Evolutionary conservation across 129 eudicot genomes (phyloP).

Genomic region (Erigeron canadensis): DNA sequence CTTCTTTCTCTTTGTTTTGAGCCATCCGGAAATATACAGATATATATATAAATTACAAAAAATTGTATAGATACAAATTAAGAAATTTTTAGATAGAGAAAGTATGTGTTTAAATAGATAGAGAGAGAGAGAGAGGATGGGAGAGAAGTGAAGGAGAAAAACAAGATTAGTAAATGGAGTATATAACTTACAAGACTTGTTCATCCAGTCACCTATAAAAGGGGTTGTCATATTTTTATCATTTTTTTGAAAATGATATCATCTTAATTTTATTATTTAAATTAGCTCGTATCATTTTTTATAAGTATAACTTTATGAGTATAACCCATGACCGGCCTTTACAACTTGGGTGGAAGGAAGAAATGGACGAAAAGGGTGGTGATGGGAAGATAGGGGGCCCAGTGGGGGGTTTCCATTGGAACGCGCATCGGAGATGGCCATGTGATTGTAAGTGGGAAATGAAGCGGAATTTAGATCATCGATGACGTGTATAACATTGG

Average conservation of each 20-base stretch:
- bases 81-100: constrained; percentile 35
- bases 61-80: background rate
- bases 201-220: no score
- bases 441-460: constrained; percentile 24
- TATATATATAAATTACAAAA: background rate
- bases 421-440: constrained; percentile 34
- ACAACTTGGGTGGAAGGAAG: no score
- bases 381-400: constrained; percentile 36
- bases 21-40: constrained; percentile 43
- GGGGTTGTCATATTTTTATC: no score
- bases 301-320: no score
- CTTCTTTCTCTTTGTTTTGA: constrained; percentile 78
- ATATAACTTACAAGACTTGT: no score
- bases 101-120: background rate
- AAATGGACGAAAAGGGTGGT: constrained; percentile 44
- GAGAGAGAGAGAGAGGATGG: constrained; percentile 2
- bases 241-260: no score
- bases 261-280: no score
- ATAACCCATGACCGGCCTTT: no score
- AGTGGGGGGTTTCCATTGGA: constrained; percentile 19
- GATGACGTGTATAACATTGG: constrained; percentile 31
- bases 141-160: background rate
- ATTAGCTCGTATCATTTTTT: no score
- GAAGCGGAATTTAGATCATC: constrained; percentile 25
- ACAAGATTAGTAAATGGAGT: no score